These are phyloP conservation scores for Taxawa tesnikishii DNA, from an alignment of 2,329 filamentous ascomycete genomes.

Conservation along the genomic window DNA sequence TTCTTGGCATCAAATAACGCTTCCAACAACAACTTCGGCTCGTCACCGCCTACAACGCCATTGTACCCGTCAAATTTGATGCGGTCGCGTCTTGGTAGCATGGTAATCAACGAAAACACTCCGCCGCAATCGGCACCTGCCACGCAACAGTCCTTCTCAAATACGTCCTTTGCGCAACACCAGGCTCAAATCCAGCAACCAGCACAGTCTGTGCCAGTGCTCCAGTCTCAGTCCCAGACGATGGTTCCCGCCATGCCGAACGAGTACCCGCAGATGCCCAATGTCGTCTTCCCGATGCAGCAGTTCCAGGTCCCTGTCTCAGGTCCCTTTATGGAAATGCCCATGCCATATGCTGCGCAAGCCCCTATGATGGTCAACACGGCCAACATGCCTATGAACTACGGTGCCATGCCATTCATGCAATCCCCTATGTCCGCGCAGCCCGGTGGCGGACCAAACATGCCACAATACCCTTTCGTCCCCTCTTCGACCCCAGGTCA, in stretches of 20 bases:
- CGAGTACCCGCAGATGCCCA: constrained; percentile 8
- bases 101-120: constrained; percentile 29
- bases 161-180: constrained; percentile 14
- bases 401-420: constrained; percentile 4
- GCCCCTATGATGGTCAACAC: constrained; percentile 8
- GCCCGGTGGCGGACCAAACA: too few relatives aligned
- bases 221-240: constrained; percentile 8
- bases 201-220: constrained; percentile 7
- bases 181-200: constrained; percentile 8
- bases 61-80: constrained; percentile 16
- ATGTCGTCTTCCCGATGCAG: constrained; percentile 8
- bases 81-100: constrained; percentile 19
- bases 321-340: constrained; percentile 1
- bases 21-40: constrained; percentile 12
- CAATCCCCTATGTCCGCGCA: constrained; percentile 5
- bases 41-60: constrained; percentile 31
- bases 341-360: neutral
- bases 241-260: constrained; percentile 8
- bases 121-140: constrained; percentile 39
- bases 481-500: constrained; percentile 5
- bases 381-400: constrained; percentile 4
- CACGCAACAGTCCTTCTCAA: constrained; percentile 33
- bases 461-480: constrained; percentile 8
- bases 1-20: constrained; percentile 1
- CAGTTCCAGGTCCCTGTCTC: constrained; percentile 3